phyloP scores from a whole-genome alignment of 225 moss, liverwort and hornwort species.

The Straminergon stramineum region DNA sequence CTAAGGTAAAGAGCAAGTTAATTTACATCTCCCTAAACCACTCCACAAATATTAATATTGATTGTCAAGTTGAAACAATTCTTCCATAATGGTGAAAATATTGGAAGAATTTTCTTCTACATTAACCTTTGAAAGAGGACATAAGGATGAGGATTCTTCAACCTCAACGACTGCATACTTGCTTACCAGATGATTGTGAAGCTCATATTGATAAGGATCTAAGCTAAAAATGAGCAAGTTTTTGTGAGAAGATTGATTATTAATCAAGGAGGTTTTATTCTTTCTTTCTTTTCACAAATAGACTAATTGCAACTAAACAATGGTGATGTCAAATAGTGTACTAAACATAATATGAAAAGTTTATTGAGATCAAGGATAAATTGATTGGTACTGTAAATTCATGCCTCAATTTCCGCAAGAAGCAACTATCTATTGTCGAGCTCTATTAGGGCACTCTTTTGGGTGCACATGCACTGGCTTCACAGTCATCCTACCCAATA shows the following conservation, averaged over 20 bases:
- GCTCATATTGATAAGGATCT: not conserved
- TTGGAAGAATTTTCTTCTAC: rapidly evolving
- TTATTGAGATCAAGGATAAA: not conserved
- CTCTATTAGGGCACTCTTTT: not conserved
- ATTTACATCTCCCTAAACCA: not conserved
- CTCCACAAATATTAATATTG: not conserved
- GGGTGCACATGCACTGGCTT: not conserved
- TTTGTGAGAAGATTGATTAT: not conserved
- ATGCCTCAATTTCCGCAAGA: not conserved
- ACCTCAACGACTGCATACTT: not conserved
- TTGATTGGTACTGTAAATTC: not conserved
- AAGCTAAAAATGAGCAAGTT: not conserved
- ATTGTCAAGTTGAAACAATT: rapidly evolving
- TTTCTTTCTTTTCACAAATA: not conserved
- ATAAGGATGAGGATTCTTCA: not conserved
- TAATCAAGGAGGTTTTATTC: rapidly evolving
- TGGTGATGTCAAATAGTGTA: no score
- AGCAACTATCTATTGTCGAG: not conserved
- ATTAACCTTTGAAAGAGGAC: not conserved
- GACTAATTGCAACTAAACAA: rapidly evolving
- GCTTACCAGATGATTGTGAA: not conserved
- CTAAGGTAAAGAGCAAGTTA: no score
- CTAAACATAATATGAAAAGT: no score
- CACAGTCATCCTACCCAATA: no score
- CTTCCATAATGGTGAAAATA: no score